A percentile compares a stretch with the other conserved stretches of the same genome.
Evolutionary conservation across 2,329 filamentous ascomycete genomes (phyloP).

Genomic region (Fusarium buxicola): DNA sequence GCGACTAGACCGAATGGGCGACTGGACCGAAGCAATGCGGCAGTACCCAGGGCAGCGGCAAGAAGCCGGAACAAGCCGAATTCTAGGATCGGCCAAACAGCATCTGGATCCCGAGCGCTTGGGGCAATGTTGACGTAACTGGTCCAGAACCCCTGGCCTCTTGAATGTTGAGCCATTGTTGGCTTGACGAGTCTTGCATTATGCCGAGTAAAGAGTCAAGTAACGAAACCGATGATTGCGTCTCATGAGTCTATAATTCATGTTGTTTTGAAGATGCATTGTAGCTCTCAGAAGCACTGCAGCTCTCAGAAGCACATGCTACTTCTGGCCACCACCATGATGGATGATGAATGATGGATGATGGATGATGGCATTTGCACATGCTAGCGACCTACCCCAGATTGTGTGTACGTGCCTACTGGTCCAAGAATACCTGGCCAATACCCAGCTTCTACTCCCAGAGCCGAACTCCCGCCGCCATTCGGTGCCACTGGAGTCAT

Average conservation of each 20-base stretch:
- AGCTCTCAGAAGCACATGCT: conserved; percentile 4
- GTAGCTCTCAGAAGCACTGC: not conserved
- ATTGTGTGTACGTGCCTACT: conserved; percentile 8
- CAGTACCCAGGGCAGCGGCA: conserved; percentile 37
- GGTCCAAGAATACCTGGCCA: conserved; percentile 9
- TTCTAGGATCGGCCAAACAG: conserved; percentile 35
- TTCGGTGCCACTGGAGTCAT: conserved; percentile 9
- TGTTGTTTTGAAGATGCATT: not conserved
- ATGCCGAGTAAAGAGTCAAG: not conserved
- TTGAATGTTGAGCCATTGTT: not conserved
- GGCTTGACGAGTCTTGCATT: not conserved
- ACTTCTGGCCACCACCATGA: not conserved
- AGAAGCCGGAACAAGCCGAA: conserved; percentile 37
- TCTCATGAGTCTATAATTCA: not conserved
- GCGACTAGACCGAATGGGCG: conserved; percentile 28
- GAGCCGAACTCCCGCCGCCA: conserved; percentile 35
- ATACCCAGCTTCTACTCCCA: not conserved
- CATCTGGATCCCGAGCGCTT: conserved; percentile 34
- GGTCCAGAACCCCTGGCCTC: conserved; percentile 6
- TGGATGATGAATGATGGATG: conserved; percentile 21
- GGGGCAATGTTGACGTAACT: conserved; percentile 40
- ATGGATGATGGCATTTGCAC: conserved; percentile 32
- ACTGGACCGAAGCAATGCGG: conserved; percentile 44
- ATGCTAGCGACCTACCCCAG: conserved; percentile 36
- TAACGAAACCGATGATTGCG: too few species aligned